Base-by-base conservation (phyloP, 345 rosid genomes). In the Acer campestre region DNA sequence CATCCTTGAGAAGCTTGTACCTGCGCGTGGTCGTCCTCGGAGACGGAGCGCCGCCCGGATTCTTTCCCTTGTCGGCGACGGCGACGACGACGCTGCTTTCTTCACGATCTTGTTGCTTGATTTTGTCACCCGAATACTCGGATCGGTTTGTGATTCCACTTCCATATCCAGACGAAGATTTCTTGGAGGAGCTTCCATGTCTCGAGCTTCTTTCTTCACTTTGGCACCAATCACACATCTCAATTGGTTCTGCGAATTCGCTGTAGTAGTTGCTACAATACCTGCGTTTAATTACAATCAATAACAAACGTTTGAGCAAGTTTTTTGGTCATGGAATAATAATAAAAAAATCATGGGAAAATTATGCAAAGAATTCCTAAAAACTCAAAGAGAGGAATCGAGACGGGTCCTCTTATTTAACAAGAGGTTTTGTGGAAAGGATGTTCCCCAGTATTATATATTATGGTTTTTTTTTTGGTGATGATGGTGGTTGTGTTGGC, bases 1-100 rank as follows among this genome's bases (percentile, higher is more conserved):
- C 99, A 81, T 95, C 99, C 90, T 95, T 95, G 81, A 95, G 99
- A 76, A 95, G 98, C 98, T 95, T 95, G 91, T 95, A 95, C 97
- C 98, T 92, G 74, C 99, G 93, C 18, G 99, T 90, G 2, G 96
- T 81, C 0, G 95, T 73, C 80, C 94, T 78, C 1, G 98, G 97
- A 68, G 98, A 93, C 27, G 97, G 97, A 14, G 81, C 81, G 0
- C 95, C 87, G 18, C 85, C 77, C 22, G 78, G 79, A 78, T 77
- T 82, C 82, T 83, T 94, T 63, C 88, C 89, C 81, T 89, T 92
- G 38, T 85, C 92, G 49, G 77, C 80, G 70, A 73, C 61, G 6
- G 38, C 38, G 38, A 35, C 38, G 6, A 35, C 38, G 38, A 4
- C 38, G 38, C 38, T 1, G 73, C 56, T 58, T 27, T 85, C 94